phyloP scores from a whole-genome alignment of 768 basidiomycete genomes.

The Russula dissimulans region DNA sequence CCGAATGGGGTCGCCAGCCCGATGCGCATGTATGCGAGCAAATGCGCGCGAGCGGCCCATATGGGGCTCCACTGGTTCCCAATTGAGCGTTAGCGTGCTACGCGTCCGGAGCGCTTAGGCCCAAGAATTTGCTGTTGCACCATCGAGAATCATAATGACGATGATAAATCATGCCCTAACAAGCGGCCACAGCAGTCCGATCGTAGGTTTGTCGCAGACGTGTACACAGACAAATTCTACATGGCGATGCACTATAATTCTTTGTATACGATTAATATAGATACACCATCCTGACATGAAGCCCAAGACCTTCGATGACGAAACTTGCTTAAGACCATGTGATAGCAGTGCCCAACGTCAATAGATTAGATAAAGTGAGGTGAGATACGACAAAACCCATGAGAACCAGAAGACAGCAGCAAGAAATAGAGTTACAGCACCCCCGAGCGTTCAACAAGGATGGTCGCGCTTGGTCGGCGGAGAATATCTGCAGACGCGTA shows the following conservation, averaged over 20 bases:
- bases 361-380: conserved; percentile 8
- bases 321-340: background rate
- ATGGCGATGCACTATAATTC: background rate
- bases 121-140: background rate
- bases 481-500: conserved; percentile 17
- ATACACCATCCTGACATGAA: background rate
- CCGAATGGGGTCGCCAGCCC: background rate
- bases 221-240: background rate
- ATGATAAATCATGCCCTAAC: background rate
- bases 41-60: background rate
- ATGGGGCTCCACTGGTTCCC: background rate
- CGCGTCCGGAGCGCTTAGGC: background rate
- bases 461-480: conserved; percentile 16
- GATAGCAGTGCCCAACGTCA: background rate
- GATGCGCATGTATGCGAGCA: background rate
- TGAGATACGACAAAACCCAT: background rate
- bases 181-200: background rate
- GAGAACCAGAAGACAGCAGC: background rate
- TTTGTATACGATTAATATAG: background rate
- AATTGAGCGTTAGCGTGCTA: background rate
- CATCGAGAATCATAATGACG: too few species aligned
- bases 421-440: conserved; percentile 7
- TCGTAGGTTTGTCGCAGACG: background rate
- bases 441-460: conserved; percentile 17
- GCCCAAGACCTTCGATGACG: background rate